These are phyloP conservation scores for Candida namnaoensis DNA, from an alignment of 805 yeast species.

Conservation along the genomic window DNA sequence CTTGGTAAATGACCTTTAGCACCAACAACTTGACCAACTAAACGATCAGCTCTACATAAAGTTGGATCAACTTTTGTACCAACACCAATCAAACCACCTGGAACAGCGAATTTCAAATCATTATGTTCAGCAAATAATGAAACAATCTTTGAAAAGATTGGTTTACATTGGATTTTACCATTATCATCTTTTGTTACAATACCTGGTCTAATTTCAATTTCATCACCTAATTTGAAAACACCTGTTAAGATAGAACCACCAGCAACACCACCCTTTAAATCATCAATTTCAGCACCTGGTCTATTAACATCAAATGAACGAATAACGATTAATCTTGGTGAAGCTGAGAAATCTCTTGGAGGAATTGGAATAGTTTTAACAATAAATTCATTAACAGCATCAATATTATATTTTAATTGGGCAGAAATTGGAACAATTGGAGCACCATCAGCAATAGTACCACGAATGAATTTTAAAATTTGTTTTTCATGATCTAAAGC, in stretches of 20 bases:
- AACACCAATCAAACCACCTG: slow-evolving; percentile 99
- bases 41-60: slow-evolving; percentile 96
- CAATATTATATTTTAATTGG: slow-evolving; percentile 95
- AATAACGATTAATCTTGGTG: slow-evolving; percentile 93
- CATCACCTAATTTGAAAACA: slow-evolving; percentile 95
- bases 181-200: slow-evolving; percentile 91
- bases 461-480: slow-evolving; percentile 85
- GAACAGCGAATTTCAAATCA: slow-evolving; percentile 96
- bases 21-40: slow-evolving; percentile 99
- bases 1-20: slow-evolving; percentile 94
- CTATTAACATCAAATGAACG: slow-evolving; percentile 98
- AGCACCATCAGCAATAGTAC: slow-evolving; percentile 98
- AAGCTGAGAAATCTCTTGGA: slow-evolving; percentile 85
- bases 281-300: slow-evolving; percentile 97
- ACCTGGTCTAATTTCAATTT: slow-evolving; percentile 98
- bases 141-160: slow-evolving; percentile 89
- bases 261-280: slow-evolving; percentile 98
- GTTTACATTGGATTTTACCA: slow-evolving; percentile 86
- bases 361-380: slow-evolving; percentile 96
- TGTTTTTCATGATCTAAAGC: slow-evolving; percentile 95
- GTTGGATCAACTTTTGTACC: slow-evolving; percentile 99
- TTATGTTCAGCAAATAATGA: slow-evolving; percentile 96
- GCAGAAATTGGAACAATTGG: slow-evolving; percentile 99
- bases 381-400: slow-evolving; percentile 95
- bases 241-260: slow-evolving; percentile 98